Evolutionary conservation across 1,284 basidiomycete species (phyloP).

Genomic region (Hemileia vastatrix): DNA sequence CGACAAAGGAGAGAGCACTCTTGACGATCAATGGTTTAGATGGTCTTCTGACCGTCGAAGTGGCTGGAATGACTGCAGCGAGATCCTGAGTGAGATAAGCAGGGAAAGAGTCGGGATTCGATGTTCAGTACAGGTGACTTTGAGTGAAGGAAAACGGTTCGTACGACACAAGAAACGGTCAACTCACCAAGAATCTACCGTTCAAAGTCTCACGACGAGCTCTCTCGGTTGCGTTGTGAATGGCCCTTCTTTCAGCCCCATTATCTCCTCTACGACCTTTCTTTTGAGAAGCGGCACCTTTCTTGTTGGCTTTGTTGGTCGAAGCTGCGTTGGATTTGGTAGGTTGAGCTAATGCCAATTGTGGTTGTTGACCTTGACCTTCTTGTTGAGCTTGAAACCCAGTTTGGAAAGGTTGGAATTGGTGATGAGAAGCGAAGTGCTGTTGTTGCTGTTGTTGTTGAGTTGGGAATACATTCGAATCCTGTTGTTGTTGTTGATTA

Average conservation of each 20-base stretch:
- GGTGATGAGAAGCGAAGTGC: too few relatives aligned
- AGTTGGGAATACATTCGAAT: not conserved
- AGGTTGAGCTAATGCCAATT: too few relatives aligned
- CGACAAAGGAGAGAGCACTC: conserved; percentile 37
- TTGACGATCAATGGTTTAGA: conserved; percentile 38
- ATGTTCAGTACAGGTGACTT: conserved; percentile 2
- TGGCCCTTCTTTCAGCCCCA: conserved; percentile 72
- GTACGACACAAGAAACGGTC: not conserved
- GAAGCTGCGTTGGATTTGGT: not conserved
- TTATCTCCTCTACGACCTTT: not conserved
- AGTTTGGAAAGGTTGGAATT: not conserved
- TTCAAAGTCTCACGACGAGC: conserved; percentile 82
- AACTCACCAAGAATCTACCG: conserved; percentile 62
- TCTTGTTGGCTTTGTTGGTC: not conserved
- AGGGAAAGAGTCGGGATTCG: not conserved
- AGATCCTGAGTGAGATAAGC: conserved; percentile 11
- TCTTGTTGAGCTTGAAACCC: not conserved
- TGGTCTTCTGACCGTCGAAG: conserved; percentile 33
- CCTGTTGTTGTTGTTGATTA: not conserved
- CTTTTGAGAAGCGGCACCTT: not conserved
- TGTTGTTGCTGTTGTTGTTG: too few relatives aligned
- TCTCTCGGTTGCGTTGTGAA: conserved; percentile 87
- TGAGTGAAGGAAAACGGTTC: not conserved
- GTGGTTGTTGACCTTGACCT: not conserved
- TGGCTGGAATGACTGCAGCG: conserved; percentile 33